Percentiles rank a stretch among this genome's conserved stretches.
Evolutionary conservation across 768 basidiomycete genomes (phyloP).

Genomic region (Kockovaella imperatae): DNA sequence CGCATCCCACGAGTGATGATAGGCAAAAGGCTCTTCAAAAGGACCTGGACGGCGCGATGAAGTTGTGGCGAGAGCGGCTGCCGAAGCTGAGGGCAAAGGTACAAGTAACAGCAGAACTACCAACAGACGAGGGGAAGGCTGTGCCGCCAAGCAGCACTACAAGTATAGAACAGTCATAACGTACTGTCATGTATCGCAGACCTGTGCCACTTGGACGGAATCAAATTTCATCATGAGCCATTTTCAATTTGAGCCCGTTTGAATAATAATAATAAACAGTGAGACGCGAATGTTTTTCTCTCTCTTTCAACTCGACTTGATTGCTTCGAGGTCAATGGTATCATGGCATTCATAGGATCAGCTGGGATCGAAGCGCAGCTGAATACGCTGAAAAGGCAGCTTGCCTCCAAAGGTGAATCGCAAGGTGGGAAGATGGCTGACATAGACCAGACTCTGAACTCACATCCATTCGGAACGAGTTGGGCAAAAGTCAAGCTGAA

Average conservation of each 20-base stretch:
- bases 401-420: constrained; percentile 37
- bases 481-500: constrained; percentile 21
- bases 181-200: too few species aligned
- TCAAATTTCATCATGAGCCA: too few species aligned
- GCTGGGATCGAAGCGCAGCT: constrained; percentile 37
- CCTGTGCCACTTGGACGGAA: too few species aligned
- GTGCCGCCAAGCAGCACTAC: too few species aligned
- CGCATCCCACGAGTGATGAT: constrained; percentile 48
- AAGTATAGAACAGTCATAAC: too few species aligned
- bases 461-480: constrained; percentile 38
- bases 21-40: constrained; percentile 36
- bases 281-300: too few species aligned
- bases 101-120: too few species aligned
- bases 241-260: too few species aligned
- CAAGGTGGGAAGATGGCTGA: neutral
- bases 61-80: constrained; percentile 12
- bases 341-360: constrained; percentile 43
- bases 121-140: too few species aligned
- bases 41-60: constrained; percentile 28
- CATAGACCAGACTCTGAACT: constrained; percentile 29
- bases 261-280: too few species aligned
- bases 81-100: neutral
- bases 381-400: constrained; percentile 32
- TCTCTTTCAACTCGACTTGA: too few species aligned
- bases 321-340: too few species aligned